Evolutionary conservation across 2,329 filamentous ascomycete genomes (phyloP).

Genomic region (Trichoderma cornu-damae): DNA sequence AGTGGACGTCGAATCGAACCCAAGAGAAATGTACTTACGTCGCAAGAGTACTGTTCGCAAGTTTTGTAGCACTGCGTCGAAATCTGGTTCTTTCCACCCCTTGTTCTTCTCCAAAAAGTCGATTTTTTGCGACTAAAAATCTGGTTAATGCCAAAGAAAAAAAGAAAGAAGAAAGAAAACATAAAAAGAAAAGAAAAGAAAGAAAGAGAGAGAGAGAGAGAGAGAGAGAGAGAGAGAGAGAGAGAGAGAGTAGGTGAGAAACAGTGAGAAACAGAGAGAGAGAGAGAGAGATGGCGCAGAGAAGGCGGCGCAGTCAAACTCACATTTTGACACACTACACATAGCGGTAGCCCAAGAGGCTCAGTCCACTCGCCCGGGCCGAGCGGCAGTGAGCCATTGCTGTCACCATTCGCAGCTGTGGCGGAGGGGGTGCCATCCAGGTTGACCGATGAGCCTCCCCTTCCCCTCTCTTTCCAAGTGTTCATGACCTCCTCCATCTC

Average conservation of each 20-base stretch:
- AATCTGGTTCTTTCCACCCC: constrained; percentile 92
- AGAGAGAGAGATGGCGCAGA: neutral
- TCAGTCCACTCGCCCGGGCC: constrained; percentile 94
- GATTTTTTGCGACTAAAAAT: constrained; percentile 71
- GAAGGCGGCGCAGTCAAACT: constrained; percentile 28
- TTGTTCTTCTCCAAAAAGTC: constrained; percentile 84
- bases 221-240: too few species aligned
- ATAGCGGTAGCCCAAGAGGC: constrained; percentile 77
- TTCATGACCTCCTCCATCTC: constrained; percentile 83
- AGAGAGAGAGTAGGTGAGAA: too few species aligned
- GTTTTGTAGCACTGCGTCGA: constrained; percentile 92
- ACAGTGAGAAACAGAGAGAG: too few species aligned
- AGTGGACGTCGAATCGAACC: neutral
- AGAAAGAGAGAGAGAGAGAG: too few species aligned
- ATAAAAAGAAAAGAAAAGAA: too few species aligned
- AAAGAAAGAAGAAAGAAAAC: too few species aligned
- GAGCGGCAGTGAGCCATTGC: constrained; percentile 66
- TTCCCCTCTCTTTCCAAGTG: constrained; percentile 70
- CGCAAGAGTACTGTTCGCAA: constrained; percentile 83
- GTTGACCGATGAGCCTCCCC: constrained; percentile 57
- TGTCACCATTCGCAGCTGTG: constrained; percentile 50
- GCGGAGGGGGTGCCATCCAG: constrained; percentile 56
- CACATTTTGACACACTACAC: constrained; percentile 94
- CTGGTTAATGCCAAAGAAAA: constrained; percentile 26
- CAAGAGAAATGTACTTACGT: constrained; percentile 56